Conservation (phyloP, 2,329 filamentous ascomycete genomes). For the Cadophora gregata region DNA sequence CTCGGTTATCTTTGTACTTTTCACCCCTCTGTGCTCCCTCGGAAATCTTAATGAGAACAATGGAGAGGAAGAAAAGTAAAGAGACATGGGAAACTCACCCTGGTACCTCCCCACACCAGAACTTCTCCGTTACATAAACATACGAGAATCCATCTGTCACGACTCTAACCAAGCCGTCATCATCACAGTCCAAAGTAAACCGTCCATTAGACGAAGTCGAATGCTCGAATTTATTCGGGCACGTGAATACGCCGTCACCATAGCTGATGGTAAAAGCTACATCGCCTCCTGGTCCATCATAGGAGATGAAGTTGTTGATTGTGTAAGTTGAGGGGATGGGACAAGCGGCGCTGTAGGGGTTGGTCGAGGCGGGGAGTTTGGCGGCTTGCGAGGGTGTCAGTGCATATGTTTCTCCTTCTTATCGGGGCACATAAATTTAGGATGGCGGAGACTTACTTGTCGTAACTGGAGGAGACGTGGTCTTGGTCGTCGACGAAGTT, state of each 20-base stretch:
- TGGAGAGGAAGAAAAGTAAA: background rate
- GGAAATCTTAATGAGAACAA: background rate
- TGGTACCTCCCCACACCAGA: background rate
- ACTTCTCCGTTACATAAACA: slow-evolving; percentile 11
- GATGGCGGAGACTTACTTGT: slow-evolving; percentile 3
- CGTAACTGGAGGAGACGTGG: background rate
- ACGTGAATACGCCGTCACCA: slow-evolving; percentile 10
- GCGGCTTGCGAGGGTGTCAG: background rate
- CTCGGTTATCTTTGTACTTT: no score
- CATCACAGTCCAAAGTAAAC: slow-evolving; percentile 13
- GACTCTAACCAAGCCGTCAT: slow-evolving; percentile 2
- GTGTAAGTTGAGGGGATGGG: slow-evolving; percentile 15
- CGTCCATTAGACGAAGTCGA: slow-evolving; percentile 1
- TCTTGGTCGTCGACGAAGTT: background rate
- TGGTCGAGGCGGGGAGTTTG: background rate
- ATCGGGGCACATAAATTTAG: no score
- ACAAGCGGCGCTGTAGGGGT: slow-evolving; percentile 9
- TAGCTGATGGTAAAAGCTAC: slow-evolving; percentile 10
- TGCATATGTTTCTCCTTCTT: no score
- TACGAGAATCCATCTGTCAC: slow-evolving; percentile 15
- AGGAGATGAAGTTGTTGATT: slow-evolving; percentile 19
- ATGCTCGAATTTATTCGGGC: slow-evolving; percentile 3
- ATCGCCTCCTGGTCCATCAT: slow-evolving; percentile 17
- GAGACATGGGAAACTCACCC: background rate
- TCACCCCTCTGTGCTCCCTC: no score